These are phyloP conservation scores for Claviceps sorghi DNA, from an alignment of 2,329 filamentous ascomycete genomes.

Conservation along the genomic window DNA sequence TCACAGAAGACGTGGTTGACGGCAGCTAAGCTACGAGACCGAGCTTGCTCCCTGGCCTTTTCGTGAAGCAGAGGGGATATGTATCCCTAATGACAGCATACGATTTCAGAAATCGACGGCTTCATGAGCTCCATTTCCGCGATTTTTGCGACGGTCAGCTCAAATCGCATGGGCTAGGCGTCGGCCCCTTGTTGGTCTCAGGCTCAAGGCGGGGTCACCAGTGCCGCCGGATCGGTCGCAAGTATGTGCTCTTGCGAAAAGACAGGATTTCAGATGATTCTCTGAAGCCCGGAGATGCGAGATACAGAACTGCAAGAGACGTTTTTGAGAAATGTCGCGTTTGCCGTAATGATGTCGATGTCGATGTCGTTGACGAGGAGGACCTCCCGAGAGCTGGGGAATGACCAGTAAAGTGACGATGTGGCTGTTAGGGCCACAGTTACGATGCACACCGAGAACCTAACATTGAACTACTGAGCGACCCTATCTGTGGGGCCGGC, in stretches of 20 bases:
- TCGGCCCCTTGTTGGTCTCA: not conserved
- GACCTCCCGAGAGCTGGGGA: constrained; percentile 2
- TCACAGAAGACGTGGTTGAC: not conserved
- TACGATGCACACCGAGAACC: not conserved
- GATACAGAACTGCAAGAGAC: not conserved
- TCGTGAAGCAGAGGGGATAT: not conserved
- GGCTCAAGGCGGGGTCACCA: not conserved
- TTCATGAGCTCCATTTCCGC: constrained; percentile 27
- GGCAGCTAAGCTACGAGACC: constrained; percentile 8
- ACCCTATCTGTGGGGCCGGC: not conserved
- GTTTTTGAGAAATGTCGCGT: not conserved
- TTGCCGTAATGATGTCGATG: not conserved
- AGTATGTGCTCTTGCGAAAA: not conserved
- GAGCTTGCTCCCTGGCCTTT: constrained; percentile 2
- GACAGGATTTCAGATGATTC: not conserved
- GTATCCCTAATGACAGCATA: constrained; percentile 6
- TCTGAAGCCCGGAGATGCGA: not conserved
- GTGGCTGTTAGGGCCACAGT: constrained; percentile 1
- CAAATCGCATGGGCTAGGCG: not conserved
- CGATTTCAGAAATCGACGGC: constrained; percentile 11
- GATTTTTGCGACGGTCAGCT: constrained; percentile 10
- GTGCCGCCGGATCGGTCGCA: not conserved
- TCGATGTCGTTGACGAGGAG: constrained; percentile 1
- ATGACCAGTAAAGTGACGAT: not conserved
- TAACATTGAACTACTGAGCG: not conserved